phyloP scores from a whole-genome alignment of 805 yeast genomes.

The Schizosaccharomyces octosporus region DNA sequence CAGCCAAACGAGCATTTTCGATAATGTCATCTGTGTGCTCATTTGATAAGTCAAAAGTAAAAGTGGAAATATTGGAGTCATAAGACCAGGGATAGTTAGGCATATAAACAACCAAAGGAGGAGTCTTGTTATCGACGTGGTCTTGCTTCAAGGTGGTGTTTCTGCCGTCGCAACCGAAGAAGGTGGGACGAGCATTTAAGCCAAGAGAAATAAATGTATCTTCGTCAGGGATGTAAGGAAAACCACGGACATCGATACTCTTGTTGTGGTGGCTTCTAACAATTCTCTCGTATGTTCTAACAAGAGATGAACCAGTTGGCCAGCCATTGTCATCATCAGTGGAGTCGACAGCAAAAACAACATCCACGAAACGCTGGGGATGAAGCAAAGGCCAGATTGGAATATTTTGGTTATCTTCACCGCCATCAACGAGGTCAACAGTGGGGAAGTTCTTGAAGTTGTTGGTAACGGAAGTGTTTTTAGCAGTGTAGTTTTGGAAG shows the following conservation, averaged over 20 bases:
- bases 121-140: slow-evolving; percentile 7
- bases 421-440: slow-evolving; percentile 47
- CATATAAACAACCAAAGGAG: slow-evolving; percentile 48
- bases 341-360: slow-evolving; percentile 40
- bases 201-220: slow-evolving; percentile 23
- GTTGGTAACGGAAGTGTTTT: background rate
- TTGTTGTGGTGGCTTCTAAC: slow-evolving; percentile 19
- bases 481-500: slow-evolving; percentile 14
- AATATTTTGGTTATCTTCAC: slow-evolving; percentile 50
- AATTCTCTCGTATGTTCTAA: slow-evolving; percentile 21
- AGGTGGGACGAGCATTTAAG: slow-evolving; percentile 37
- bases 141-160: slow-evolving; percentile 14
- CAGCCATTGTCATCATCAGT: slow-evolving; percentile 39
- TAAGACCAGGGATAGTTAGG: slow-evolving; percentile 49
- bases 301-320: slow-evolving; percentile 47
- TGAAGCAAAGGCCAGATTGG: slow-evolving; percentile 44
- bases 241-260: slow-evolving; percentile 15
- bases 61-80: slow-evolving; percentile 50
- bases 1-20: slow-evolving; percentile 48
- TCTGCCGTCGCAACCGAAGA: slow-evolving; percentile 53
- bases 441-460: too few relatives aligned
- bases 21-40: slow-evolving; percentile 36
- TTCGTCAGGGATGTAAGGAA: slow-evolving; percentile 40
- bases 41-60: slow-evolving; percentile 34
- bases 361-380: slow-evolving; percentile 34